Evolutionary conservation across 129 eudicot species (phyloP).

Genomic region (Artemisia argyi): DNA sequence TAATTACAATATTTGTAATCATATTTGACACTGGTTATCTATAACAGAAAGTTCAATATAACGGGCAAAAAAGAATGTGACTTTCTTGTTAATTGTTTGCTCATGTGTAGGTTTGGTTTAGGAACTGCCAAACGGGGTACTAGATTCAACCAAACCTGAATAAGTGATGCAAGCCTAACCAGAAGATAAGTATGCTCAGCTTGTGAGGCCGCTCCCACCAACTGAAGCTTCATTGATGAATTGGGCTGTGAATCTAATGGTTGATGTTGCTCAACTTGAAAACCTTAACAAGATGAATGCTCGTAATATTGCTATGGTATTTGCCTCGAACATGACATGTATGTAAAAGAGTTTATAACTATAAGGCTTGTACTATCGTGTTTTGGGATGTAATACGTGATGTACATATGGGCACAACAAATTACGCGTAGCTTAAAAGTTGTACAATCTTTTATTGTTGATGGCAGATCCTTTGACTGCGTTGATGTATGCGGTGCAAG

Average conservation of each 20-base stretch:
- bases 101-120: conserved; percentile 83
- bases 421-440: conserved; percentile 6
- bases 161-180: conserved; percentile 87
- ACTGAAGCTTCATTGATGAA: conserved; percentile 87
- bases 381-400: not conserved
- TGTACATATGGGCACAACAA: conserved; percentile 6
- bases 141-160: conserved; percentile 80
- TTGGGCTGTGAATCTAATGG: conserved; percentile 95
- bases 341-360: not conserved
- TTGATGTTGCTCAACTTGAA: conserved; percentile 90
- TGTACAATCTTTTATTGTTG: conserved; percentile 37
- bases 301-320: conserved; percentile 89
- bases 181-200: conserved; percentile 72
- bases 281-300: conserved; percentile 88
- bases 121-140: conserved; percentile 88
- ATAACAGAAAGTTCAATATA: no score
- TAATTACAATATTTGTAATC: no score
- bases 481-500: conserved; percentile 94
- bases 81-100: not conserved
- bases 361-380: not conserved
- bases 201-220: conserved; percentile 71
- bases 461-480: conserved; percentile 99
- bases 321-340: conserved; percentile 99
- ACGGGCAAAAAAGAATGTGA: not conserved
- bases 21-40: no score